Conservation (phyloP, 441 rosid genomes). For the Gossypium lobatum region DNA sequence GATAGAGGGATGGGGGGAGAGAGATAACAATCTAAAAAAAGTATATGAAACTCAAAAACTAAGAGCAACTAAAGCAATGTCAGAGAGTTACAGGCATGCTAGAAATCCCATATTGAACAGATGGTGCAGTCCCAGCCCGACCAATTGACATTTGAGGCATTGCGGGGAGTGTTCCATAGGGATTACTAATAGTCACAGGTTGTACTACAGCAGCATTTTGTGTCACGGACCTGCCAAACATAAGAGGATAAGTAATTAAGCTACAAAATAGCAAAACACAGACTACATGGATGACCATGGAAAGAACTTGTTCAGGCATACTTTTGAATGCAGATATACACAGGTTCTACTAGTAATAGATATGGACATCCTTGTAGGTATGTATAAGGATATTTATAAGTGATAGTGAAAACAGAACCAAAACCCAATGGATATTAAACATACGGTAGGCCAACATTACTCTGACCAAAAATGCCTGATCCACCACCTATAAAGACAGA, state of each 20-base stretch:
- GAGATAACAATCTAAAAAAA: neutral
- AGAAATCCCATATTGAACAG: conserved; percentile 93
- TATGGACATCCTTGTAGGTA: neutral
- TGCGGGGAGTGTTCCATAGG: conserved; percentile 90
- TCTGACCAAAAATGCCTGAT: conserved; percentile 47
- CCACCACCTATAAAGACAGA: conserved; percentile 30
- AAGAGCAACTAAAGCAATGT: neutral
- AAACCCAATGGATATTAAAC: conserved; percentile 22
- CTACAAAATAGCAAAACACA: neutral
- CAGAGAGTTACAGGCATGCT: conserved; percentile 73
- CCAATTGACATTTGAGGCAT: conserved; percentile 86
- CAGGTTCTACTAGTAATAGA: neutral
- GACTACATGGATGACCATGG: neutral
- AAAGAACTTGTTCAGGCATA: neutral
- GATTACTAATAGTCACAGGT: conserved; percentile 56
- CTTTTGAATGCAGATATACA: neutral
- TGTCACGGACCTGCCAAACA: conserved; percentile 43
- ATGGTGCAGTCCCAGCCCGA: conserved; percentile 70
- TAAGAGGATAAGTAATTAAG: neutral
- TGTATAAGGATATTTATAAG: neutral
- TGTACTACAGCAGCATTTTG: conserved; percentile 45
- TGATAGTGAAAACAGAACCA: neutral
- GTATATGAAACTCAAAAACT: neutral
- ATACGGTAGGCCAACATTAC: conserved; percentile 49
- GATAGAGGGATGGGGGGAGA: neutral